Evolutionary conservation across 2,329 filamentous ascomycete genomes (phyloP), one percentile per base, ranked within the genome.

Genomic region (Sporothrix sp.): DNA sequence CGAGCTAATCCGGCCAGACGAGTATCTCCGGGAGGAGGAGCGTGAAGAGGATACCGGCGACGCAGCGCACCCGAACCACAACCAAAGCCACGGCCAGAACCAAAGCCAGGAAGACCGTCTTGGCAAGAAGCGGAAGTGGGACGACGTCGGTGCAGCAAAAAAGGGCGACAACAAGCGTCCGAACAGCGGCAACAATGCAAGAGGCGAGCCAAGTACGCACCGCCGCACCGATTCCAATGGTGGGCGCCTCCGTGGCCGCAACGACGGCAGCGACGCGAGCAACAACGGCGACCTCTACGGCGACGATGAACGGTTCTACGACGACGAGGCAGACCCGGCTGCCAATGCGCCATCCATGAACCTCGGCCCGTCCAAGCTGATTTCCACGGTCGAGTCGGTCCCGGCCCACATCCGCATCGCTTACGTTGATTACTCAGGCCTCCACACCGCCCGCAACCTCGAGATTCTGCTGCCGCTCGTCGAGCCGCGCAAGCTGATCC

Each of bases 381-480:
- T 85, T 8, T 76, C 84, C 56, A 75, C 74, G 10, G 78, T 74
- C 1, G 76, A 84, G 44, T 77, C 71, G 1, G 65, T 97, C 23
- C 71, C 74, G 10, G 72, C 91, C 52, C 82, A 86, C 56, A 72
- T 93, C 46, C 81, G 84, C 42, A 81, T 98, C 57, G 85, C 86
- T 3, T 93, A 86, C 65, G 82, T 98, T 48, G 93, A 98, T 66
- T 96, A 95, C 62, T 83, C 85, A 47, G 93, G 91, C 21, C 70
- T 97, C 21, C 91, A 97, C 65, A 93, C 97, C 63, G 90, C 90
- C 65, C 85, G 91, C 58, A 95, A 88, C 65, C 71, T 98, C 44
- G 87, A 91, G 66, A 96, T 96, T 83, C 71, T 98, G 49, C 88
- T 98, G 45, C 93, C 93, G 0, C 77, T 97, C 6, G 95, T 98